Conservation (phyloP, 108 stramenopile species). For the Fragilaria crotonensis region DNA sequence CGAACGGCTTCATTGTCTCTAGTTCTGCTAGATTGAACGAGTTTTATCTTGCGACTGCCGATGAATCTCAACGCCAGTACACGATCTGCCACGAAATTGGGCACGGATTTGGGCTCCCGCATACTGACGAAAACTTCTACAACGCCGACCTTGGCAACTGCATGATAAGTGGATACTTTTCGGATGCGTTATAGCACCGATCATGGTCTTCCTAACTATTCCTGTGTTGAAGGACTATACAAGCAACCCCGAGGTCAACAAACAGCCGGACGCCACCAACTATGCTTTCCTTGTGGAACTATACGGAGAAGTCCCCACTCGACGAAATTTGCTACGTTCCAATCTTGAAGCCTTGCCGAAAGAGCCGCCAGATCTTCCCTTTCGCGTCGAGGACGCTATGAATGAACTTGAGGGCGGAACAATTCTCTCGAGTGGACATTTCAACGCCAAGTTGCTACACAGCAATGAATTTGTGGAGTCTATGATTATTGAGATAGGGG, state of each 20-base stretch:
- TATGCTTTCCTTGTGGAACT: constrained; percentile 48
- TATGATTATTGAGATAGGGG: neutral
- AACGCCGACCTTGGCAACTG: constrained; percentile 78
- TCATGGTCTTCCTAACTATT: no score
- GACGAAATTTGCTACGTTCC: neutral
- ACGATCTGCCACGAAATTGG: constrained; percentile 61
- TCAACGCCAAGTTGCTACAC: neutral
- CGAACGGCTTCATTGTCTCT: constrained; percentile 47
- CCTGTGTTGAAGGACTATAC: constrained; percentile 39
- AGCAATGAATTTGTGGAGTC: neutral
- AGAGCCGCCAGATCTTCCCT: neutral
- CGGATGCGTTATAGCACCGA: no score
- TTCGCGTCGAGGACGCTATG: neutral
- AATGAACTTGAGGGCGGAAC: neutral
- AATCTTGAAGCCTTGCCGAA: neutral
- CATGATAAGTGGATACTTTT: constrained; percentile 55
- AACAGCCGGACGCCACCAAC: constrained; percentile 53
- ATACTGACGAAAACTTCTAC: constrained; percentile 73
- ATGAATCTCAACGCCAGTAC: constrained; percentile 45
- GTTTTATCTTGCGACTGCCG: constrained; percentile 50
- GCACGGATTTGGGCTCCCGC: constrained; percentile 73
- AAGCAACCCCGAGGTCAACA: constrained; percentile 44
- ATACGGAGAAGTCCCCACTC: constrained; percentile 46
- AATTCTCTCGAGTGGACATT: neutral
- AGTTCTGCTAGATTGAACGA: constrained; percentile 73